Evolutionary conservation across 2,329 filamentous ascomycete genomes (phyloP).

Genomic region (Venturia asperata): DNA sequence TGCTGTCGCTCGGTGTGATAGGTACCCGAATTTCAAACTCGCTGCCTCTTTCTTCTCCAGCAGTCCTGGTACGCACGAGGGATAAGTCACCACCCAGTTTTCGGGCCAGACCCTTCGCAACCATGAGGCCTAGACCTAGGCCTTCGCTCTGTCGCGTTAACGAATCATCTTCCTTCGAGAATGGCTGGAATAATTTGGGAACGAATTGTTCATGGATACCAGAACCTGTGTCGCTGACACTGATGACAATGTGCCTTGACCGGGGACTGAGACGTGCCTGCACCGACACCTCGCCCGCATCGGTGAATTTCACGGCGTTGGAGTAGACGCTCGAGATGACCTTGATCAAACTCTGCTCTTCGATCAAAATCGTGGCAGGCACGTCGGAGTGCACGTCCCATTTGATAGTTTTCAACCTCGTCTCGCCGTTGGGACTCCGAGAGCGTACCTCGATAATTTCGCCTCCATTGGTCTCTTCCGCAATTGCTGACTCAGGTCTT

Average conservation of each 20-base stretch:
- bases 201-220: conserved; percentile 62
- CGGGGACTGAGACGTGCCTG: conserved; percentile 46
- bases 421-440: conserved; percentile 38
- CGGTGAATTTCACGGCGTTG: conserved; percentile 66
- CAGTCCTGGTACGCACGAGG: conserved; percentile 57
- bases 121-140: conserved; percentile 60
- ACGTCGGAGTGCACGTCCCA: conserved; percentile 46
- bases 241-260: conserved; percentile 51
- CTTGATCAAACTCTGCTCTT: conserved; percentile 58
- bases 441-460: conserved; percentile 44
- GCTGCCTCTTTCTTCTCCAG: conserved; percentile 54
- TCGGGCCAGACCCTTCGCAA: conserved; percentile 63
- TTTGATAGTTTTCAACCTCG: conserved; percentile 42
- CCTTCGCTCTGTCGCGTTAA: conserved; percentile 62
- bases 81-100: conserved; percentile 62
- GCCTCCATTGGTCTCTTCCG: conserved; percentile 40
- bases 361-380: conserved; percentile 49
- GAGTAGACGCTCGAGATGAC: conserved; percentile 56
- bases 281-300: conserved; percentile 54
- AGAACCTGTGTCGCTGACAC: conserved; percentile 58
- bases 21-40: conserved; percentile 64
- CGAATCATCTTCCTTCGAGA: conserved; percentile 61
- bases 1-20: conserved; percentile 45
- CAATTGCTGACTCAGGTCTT: conserved; percentile 45
- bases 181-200: conserved; percentile 61